Conservation (phyloP, 2,329 filamentous ascomycete species). For the Penicillium sp. region DNA sequence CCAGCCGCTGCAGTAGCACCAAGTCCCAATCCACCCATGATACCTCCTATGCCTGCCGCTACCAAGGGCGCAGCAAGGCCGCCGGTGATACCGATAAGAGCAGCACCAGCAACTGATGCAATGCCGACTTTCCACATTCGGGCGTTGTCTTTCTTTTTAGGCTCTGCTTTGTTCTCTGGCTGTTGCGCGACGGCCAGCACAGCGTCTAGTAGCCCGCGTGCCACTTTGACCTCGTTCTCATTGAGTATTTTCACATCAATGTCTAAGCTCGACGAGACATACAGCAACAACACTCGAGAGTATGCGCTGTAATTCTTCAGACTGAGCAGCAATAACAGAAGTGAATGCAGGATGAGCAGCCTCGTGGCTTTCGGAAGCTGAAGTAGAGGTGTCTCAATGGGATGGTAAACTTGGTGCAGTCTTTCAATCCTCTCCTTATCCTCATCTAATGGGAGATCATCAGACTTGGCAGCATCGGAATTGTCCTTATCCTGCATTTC, state of each 20-base stretch:
- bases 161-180: slow-evolving; percentile 72
- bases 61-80: slow-evolving; percentile 77
- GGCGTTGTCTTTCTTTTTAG: slow-evolving; percentile 66
- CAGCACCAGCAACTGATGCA: slow-evolving; percentile 84
- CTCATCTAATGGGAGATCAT: slow-evolving; percentile 29
- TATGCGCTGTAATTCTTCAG: slow-evolving; percentile 77
- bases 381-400: slow-evolving; percentile 61
- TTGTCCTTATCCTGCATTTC: slow-evolving; percentile 40
- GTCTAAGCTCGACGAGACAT: slow-evolving; percentile 71
- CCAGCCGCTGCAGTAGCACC: slow-evolving; percentile 74
- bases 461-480: slow-evolving; percentile 29
- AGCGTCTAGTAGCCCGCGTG: slow-evolving; percentile 72
- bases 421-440: slow-evolving; percentile 33
- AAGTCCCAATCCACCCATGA: slow-evolving; percentile 77
- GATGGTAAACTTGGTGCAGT: slow-evolving; percentile 55
- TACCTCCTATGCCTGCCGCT: slow-evolving; percentile 75
- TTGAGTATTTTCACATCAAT: slow-evolving; percentile 67
- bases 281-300: slow-evolving; percentile 71
- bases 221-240: slow-evolving; percentile 74
- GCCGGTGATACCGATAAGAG: slow-evolving; percentile 80
- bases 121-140: slow-evolving; percentile 82
- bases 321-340: slow-evolving; percentile 73
- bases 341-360: slow-evolving; percentile 70
- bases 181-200: slow-evolving; percentile 78
- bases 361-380: slow-evolving; percentile 48